Evolutionary conservation across 2,329 filamentous ascomycete species (phyloP), one percentile per base, ranked within the genome.

Genomic region (Exophiala calicioides): DNA sequence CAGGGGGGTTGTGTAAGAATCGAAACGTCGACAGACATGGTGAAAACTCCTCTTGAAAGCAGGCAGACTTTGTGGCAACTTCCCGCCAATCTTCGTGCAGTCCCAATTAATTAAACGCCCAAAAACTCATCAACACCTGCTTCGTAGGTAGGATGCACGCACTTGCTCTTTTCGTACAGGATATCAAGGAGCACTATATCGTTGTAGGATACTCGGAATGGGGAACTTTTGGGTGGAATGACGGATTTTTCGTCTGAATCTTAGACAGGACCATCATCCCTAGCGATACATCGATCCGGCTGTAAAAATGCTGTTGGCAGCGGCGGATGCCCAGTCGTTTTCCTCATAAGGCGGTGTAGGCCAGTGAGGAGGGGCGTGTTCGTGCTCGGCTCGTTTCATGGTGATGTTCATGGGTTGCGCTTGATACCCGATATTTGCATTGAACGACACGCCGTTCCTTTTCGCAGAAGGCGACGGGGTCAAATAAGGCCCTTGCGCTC

Each of bases 321-420:
- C 86, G 31, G 87, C 85, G 6, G 86, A 82, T 13, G 86, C 89
- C 91, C 90, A 97, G 65, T 95, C 90, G 54, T 84, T 84, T 60
- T 95, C 90, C 62, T 95, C 90, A 59, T 96, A 95, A 3, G 93
- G 91, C 16, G 93, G 93, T 12, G 93, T 97, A 3, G 90, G 91
- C 86, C 90, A 96, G 70, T 95, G 93, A 29, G 82, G 77, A 44
- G 76, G 69, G 16, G 73, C 70, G 44, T 71, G 63, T 44, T 75
- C 69, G 55, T 78, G 67, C 51, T 75, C 70, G 9, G 68, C 71
- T 61, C 73, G 72, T 34, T 79, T 78, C 63, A 81, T 81, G 61
- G 77, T 75, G 44, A 88, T 81, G 57, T 87, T 79, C 54, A 90
- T 68, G 8, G 88, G 86, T 66, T 85, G 88, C 6, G 85, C 62